Conservation (phyloP, 257 asterid species). For the Solanum ahanhuiri region DNA sequence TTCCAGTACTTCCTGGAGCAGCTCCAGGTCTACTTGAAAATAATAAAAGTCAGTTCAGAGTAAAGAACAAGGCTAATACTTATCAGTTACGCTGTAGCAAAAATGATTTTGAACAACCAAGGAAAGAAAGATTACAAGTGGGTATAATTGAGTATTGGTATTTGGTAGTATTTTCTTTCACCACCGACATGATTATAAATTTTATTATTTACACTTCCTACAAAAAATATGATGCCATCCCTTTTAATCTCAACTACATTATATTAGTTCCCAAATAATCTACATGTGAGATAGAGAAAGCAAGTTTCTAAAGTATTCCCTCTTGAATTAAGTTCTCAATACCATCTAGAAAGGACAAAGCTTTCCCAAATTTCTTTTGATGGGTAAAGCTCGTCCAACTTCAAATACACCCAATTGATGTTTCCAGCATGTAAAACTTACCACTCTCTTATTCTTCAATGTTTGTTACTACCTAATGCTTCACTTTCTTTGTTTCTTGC, state of each 20-base stretch:
- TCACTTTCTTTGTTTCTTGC: not conserved
- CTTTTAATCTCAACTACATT: not conserved
- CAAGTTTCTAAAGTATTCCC: not conserved
- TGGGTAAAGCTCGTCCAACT: not conserved
- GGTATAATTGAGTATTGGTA: not conserved
- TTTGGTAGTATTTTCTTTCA: not conserved
- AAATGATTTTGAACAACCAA: not conserved
- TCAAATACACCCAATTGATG: not conserved
- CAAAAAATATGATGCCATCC: not conserved
- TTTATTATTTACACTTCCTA: not conserved
- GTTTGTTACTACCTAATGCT: not conserved
- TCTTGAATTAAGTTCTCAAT: not conserved
- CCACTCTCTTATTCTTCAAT: not conserved
- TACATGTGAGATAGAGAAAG: not conserved
- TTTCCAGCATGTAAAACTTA: not conserved
- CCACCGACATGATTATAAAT: not conserved
- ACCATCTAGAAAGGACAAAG: not conserved
- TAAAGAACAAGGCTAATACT: not conserved
- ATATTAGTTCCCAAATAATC: not conserved
- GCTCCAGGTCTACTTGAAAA: slow-evolving; percentile 39
- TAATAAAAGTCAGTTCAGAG: not conserved
- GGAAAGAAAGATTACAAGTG: not conserved
- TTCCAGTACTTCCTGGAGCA: slow-evolving; percentile 45
- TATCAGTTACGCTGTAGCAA: not conserved
- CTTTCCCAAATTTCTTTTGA: not conserved